Conservation (phyloP, 257 asterid species). For the Cynanchum wilfordii region DNA sequence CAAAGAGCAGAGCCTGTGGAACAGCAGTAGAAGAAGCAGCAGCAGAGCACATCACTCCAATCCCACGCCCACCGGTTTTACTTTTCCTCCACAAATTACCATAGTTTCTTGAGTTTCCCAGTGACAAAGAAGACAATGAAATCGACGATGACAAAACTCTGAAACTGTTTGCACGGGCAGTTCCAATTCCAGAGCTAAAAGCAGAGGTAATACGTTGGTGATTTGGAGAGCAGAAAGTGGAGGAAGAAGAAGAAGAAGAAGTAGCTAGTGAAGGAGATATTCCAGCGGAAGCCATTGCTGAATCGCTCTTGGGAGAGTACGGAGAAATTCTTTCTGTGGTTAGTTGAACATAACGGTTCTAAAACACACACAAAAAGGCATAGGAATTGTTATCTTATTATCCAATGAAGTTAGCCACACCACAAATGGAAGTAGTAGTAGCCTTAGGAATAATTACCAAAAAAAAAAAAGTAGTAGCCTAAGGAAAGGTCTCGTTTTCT, state of each 20-base stretch:
- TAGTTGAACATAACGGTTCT: slow-evolving; percentile 21
- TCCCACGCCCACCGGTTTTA: not conserved
- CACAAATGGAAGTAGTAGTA: too few species aligned
- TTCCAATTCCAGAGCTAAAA: slow-evolving; percentile 8
- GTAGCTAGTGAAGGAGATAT: slow-evolving; percentile 15
- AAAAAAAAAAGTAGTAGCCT: too few species aligned
- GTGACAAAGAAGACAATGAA: slow-evolving; percentile 8
- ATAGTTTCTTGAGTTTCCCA: not conserved
- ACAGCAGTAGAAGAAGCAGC: slow-evolving; percentile 21
- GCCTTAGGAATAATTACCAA: too few species aligned
- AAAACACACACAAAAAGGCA: not conserved
- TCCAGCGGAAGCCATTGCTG: slow-evolving; percentile 31
- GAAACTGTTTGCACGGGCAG: slow-evolving; percentile 6
- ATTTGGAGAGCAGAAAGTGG: slow-evolving; percentile 18
- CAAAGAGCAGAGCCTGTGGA: slow-evolving; percentile 83
- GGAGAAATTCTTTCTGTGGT: slow-evolving; percentile 8
- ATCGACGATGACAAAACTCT: not conserved
- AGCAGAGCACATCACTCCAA: slow-evolving; percentile 30
- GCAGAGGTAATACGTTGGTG: slow-evolving; percentile 4
- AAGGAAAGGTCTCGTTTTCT: too few species aligned
- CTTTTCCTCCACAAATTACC: slow-evolving; percentile 1
- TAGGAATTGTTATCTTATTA: not conserved
- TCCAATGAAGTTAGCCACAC: not conserved
- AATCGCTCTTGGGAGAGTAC: not conserved
- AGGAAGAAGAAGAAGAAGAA: slow-evolving; percentile 9